Percentiles rank a stretch among this genome's conserved stretches.
Conservation (phyloP, 2,329 filamentous ascomycete species). For the Teratosphaeria epicoccoides region DNA sequence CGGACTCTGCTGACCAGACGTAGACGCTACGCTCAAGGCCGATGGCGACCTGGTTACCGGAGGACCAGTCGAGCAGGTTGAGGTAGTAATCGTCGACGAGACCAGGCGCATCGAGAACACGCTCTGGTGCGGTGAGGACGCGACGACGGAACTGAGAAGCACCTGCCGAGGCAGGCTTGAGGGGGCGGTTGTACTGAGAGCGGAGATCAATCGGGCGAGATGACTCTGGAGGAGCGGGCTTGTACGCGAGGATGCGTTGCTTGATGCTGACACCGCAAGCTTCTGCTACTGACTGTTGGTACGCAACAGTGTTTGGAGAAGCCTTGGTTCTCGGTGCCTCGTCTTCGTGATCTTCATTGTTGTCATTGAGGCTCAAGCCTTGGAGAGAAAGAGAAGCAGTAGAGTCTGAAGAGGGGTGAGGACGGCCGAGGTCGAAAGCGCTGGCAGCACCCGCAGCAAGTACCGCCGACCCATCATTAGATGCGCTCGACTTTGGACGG, state of each 20-base stretch:
- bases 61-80: conserved; percentile 97
- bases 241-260: conserved; percentile 94
- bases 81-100: conserved; percentile 98
- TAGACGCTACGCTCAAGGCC: conserved; percentile 95
- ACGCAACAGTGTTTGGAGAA: conserved; percentile 78
- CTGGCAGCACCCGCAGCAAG: conserved; percentile 60
- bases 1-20: conserved; percentile 94
- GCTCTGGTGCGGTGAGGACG: conserved; percentile 88
- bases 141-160: conserved; percentile 83
- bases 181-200: conserved; percentile 92
- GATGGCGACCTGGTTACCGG: conserved; percentile 94
- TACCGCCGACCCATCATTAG: conserved; percentile 59
- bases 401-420: conserved; percentile 47
- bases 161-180: conserved; percentile 63
- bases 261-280: conserved; percentile 89
- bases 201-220: conserved; percentile 96
- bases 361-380: conserved; percentile 63
- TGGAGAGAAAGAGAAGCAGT: conserved; percentile 60
- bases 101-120: conserved; percentile 89
- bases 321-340: conserved; percentile 54
- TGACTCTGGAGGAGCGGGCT: conserved; percentile 94
- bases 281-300: conserved; percentile 80
- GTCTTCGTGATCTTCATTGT: conserved; percentile 59
- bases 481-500: conserved; percentile 58
- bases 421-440: conserved; percentile 52